A percentile compares a stretch with the other conserved stretches of the same genome.
phyloP scores from a whole-genome alignment of 768 basidiomycete species.

The Galerina sulciceps region DNA sequence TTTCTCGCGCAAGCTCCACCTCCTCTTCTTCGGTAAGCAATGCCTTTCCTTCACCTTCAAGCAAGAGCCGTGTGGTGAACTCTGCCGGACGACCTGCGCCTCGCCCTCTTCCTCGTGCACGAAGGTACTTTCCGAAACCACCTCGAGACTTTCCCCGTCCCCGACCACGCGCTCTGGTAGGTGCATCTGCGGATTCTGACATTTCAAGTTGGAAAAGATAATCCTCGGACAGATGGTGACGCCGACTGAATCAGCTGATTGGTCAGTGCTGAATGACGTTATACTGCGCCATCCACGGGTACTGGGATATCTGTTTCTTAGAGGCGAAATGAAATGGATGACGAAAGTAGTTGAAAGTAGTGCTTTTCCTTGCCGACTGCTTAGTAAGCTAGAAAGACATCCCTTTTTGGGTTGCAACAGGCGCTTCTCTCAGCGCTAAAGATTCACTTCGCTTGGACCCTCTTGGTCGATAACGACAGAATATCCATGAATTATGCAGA shows the following conservation, averaged over 20 bases:
- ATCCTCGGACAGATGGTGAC: too few species aligned
- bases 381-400: neutral
- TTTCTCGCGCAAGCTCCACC: constrained; percentile 54
- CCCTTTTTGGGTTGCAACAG: neutral
- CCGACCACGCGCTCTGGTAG: constrained; percentile 38
- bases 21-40: constrained; percentile 48
- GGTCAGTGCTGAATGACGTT: neutral
- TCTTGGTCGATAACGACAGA: too few species aligned
- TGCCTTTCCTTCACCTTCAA: constrained; percentile 57
- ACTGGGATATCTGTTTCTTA: too few species aligned
- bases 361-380: too few species aligned
- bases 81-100: constrained; percentile 67
- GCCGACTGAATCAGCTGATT: neutral
- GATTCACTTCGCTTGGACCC: too few species aligned
- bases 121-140: constrained; percentile 74
- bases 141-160: constrained; percentile 66
- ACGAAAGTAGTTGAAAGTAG: too few species aligned
- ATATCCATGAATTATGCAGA: too few species aligned
- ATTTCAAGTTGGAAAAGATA: constrained; percentile 6
- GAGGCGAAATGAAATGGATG: too few species aligned
- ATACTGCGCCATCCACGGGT: too few species aligned
- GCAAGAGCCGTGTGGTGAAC: constrained; percentile 60
- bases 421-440: neutral
- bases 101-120: constrained; percentile 68
- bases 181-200: constrained; percentile 16